Conservation (phyloP, 371 early-diverging fungal species). For the Mortierella sp. region DNA sequence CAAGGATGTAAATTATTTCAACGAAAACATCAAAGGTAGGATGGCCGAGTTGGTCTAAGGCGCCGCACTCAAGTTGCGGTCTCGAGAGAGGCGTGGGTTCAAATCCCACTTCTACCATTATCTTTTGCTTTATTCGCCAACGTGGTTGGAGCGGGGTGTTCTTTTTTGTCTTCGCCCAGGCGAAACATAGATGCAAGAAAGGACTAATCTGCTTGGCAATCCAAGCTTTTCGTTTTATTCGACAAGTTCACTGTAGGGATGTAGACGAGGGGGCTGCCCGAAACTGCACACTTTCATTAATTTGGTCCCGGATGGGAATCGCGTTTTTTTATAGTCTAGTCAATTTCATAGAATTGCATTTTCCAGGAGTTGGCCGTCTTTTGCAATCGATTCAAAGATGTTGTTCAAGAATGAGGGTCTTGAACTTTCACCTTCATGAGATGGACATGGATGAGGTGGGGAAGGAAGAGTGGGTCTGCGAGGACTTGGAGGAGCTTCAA, state of each 20-base stretch:
- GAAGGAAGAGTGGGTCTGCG: not conserved
- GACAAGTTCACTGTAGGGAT: too few relatives aligned
- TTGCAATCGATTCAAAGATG: not conserved
- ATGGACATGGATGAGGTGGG: not conserved
- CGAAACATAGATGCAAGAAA: too few relatives aligned
- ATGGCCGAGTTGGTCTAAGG: constrained; percentile 57
- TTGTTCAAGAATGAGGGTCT: not conserved
- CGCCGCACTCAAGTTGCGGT: constrained; percentile 58
- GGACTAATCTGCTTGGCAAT: too few relatives aligned
- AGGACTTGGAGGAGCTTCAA: not conserved
- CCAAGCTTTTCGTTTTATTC: too few relatives aligned
- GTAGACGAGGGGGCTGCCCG: too few relatives aligned
- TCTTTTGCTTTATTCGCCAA: constrained; percentile 15
- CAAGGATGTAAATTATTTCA: not conserved
- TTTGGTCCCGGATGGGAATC: too few relatives aligned
- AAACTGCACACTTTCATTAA: too few relatives aligned
- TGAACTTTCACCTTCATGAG: not conserved
- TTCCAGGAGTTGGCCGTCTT: not conserved
- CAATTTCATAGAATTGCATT: too few relatives aligned
- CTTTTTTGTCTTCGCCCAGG: too few relatives aligned
- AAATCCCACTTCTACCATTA: constrained; percentile 57
- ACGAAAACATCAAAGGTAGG: constrained; percentile 22
- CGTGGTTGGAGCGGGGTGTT: not conserved
- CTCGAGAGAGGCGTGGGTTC: constrained; percentile 58
- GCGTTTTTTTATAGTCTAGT: too few relatives aligned